Evolutionary conservation across 2,329 filamentous ascomycete species (phyloP).

Genomic region (Hypoxylon sp.): DNA sequence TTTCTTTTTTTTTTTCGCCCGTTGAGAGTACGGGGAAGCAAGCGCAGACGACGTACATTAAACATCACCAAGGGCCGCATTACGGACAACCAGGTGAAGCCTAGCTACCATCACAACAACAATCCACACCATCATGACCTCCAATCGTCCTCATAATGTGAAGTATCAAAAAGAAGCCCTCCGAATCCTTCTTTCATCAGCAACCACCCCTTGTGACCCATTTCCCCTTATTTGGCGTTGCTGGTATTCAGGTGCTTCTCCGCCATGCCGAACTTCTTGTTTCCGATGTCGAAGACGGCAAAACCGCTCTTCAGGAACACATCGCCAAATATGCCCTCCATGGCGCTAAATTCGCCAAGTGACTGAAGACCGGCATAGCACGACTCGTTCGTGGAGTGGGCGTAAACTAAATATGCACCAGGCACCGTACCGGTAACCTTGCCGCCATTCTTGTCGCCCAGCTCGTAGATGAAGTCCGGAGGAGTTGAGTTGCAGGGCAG

Average conservation of each 20-base stretch:
- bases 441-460: slow-evolving; percentile 58
- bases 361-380: slow-evolving; percentile 85
- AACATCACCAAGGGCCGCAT: slow-evolving; percentile 19
- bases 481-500: slow-evolving; percentile 69
- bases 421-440: slow-evolving; percentile 65
- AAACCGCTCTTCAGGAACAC: slow-evolving; percentile 83
- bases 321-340: slow-evolving; percentile 78
- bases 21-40: slow-evolving; percentile 17
- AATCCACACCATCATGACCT: slow-evolving; percentile 8
- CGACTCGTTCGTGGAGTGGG: slow-evolving; percentile 60
- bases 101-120: slow-evolving; percentile 24
- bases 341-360: slow-evolving; percentile 57
- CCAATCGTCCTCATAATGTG: background rate
- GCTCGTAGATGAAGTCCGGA: slow-evolving; percentile 67
- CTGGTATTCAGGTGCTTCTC: slow-evolving; percentile 53
- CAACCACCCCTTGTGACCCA: slow-evolving; percentile 2
- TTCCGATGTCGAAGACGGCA: slow-evolving; percentile 73
- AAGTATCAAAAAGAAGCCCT: background rate
- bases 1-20: slow-evolving; percentile 23
- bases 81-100: slow-evolving; percentile 3
- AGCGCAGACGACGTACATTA: slow-evolving; percentile 20
- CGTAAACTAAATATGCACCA: slow-evolving; percentile 67
- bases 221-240: slow-evolving; percentile 33
- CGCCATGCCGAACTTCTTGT: slow-evolving; percentile 60
- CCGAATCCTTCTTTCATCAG: slow-evolving; percentile 1